These are phyloP conservation scores for Lepidium campestre DNA, from an alignment of 441 rosid genomes.

Conservation along the genomic window DNA sequence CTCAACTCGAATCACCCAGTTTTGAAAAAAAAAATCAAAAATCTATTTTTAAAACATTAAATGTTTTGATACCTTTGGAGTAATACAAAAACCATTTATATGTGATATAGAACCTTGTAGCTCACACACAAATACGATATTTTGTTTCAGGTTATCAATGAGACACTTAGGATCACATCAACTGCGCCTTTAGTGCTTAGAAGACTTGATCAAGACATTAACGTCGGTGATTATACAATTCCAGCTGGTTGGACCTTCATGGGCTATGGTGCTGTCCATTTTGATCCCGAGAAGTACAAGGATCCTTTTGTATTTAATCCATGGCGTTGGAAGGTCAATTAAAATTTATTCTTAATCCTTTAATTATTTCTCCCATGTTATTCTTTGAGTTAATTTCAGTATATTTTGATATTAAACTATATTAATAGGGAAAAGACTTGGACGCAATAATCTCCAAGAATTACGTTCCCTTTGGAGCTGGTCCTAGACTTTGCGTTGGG, in stretches of 20 bases:
- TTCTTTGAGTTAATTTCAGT: no score
- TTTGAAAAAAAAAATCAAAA: no score
- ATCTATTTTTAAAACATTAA: no score
- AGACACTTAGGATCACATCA: not conserved
- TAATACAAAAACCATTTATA: no score
- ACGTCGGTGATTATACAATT: not conserved
- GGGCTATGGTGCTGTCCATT: not conserved
- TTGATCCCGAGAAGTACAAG: not conserved
- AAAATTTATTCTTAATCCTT: no score
- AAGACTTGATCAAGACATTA: not conserved
- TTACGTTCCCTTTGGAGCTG: not conserved
- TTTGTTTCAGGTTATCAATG: not conserved
- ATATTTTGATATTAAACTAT: no score
- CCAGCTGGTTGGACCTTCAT: not conserved
- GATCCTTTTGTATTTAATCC: not conserved
- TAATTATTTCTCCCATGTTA: no score
- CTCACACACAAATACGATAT: not conserved
- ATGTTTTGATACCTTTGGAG: no score
- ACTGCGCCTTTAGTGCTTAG: not conserved
- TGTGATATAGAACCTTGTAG: no score
- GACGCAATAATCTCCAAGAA: not conserved
- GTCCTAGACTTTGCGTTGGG: not conserved
- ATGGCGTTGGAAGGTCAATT: not conserved
- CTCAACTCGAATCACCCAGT: no score
- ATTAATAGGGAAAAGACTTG: not conserved